Percentiles rank a stretch among this genome's conserved stretches.
Conservation (phyloP, 169 alveolate genomes). For the Neospora caninum region DNA sequence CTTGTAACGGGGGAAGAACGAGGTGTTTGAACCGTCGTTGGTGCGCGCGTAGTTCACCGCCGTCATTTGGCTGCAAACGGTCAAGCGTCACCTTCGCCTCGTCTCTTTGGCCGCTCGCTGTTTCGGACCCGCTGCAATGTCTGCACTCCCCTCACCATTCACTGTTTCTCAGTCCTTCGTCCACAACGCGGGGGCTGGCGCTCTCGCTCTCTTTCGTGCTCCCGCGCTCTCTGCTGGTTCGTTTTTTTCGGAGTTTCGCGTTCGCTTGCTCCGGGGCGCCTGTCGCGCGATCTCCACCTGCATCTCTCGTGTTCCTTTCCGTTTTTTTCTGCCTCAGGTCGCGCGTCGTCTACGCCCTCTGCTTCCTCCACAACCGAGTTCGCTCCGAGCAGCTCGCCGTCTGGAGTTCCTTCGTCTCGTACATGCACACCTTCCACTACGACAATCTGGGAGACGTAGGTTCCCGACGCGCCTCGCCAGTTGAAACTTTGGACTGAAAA, state of each 20-base stretch:
- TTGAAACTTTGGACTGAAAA: too few species aligned
- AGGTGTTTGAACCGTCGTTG: too few species aligned
- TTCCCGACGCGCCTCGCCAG: too few species aligned
- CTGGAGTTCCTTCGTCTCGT: conserved; percentile 30
- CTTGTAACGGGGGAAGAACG: too few species aligned
- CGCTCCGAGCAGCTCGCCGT: conserved; percentile 9
- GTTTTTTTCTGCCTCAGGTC: background rate
- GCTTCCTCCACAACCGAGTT: conserved; percentile 42
- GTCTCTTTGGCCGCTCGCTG: too few species aligned
- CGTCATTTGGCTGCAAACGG: too few species aligned
- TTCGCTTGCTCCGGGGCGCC: too few species aligned
- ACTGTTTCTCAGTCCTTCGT: background rate
- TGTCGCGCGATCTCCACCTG: too few species aligned
- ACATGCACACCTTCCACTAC: conserved; percentile 51
- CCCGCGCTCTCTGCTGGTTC: background rate
- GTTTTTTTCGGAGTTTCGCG: too few species aligned
- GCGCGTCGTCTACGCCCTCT: conserved; percentile 51
- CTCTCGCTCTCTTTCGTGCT: background rate
- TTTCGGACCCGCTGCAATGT: too few species aligned
- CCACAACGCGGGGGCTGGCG: background rate
- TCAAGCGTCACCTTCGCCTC: too few species aligned
- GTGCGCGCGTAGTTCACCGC: too few species aligned
- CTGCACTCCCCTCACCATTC: background rate
- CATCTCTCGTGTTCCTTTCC: background rate
- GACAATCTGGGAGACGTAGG: conserved; percentile 48